Evolutionary conservation across 768 basidiomycete genomes (phyloP), one percentile per base, ranked within the genome.

Genomic region (Rhodosporidiobolus odoratus): DNA sequence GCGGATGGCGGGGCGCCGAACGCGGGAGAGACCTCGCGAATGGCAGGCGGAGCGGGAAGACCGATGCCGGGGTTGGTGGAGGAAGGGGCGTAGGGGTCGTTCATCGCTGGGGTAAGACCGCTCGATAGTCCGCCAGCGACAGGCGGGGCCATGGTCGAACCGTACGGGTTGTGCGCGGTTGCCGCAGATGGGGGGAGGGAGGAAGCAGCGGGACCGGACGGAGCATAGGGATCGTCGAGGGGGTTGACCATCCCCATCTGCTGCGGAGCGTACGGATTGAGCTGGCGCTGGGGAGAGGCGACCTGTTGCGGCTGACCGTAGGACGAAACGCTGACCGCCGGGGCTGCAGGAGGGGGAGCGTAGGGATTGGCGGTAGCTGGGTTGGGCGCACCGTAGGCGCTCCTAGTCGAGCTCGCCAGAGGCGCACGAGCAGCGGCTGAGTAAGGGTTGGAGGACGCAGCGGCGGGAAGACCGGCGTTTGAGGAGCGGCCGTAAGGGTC

Each of bases 381-480:
- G n/a, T n/a, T n/a, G n/a, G n/a, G n/a, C n/a, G n/a, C n/a, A n/a
- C n/a, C n/a, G n/a, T n/a, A n/a, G n/a, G n/a, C n/a, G n/a, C n/a
- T n/a, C n/a, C n/a, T n/a, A n/a, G n/a, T n/a, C n/a, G n/a, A n/a
- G n/a, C n/a, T n/a, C n/a, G n/a, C n/a, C n/a, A n/a, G n/a, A n/a
- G n/a, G n/a, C n/a, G n/a, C n/a, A n/a, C n/a, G 37, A 3, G 65
- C 58, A 21, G 35, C 47, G 19, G 62, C 54, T 54, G 62, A 60
- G n/a, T 68, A 48, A 48, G 60, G 65, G 38, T 34, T 61, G n/a
- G 74, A 77, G 2, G 64, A 57, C 40, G 81, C 81, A n/a, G 78
- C 76, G 66, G 84, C 83, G 2, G 80, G 76, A 60, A 65, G 35
- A 75, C 61, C 37, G 78, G 77, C 23, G 73, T 47, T 40, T 79